Evolutionary conservation across 2,329 filamentous ascomycete species (phyloP), one percentile per base, ranked within the genome.

Genomic region (Aspergillus unguis): DNA sequence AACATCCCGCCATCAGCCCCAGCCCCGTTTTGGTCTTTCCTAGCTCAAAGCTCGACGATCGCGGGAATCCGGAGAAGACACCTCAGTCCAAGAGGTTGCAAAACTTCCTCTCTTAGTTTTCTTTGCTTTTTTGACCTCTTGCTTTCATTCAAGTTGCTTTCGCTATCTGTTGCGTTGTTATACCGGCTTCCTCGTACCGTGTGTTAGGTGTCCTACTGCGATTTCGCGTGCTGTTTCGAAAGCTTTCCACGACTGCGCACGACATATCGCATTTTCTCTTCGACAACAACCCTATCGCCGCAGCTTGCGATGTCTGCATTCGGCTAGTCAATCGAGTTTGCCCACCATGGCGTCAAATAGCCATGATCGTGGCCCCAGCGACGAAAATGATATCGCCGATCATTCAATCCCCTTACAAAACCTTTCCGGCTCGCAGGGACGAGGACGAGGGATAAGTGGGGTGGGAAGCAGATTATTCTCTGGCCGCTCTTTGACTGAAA

Each of bases 331-430:
- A 59, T 58, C 63, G 58, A 62, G 48, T 49, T 55, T 66, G 67
- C 67, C 64, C 58, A 71, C 63, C 60, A 75, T 75, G 72, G 72
- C 72, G 64, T 67, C 71, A 48, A 67, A 65, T 59, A 66, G 64
- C 61, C 65, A 68, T 57, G 63, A 60, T 59, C 59, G 58, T 59
- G 64, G 62, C 56, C 54, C 64, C 58, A 54, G 62, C 53, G 58
- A 61, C 49, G 62, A 68, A 36, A 59, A 59, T 48, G 56, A 57
- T 48, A 56, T 62, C 25, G 56, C 58, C n/a, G 57, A 65, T 53
- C 71, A 73, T 50, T 85, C 86, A 57, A 92, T 94, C 73, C 87
- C 87, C 54, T 76, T 92, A 53, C 85, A 85, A 70, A 82, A 86
- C 62, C 75, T 88, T 33, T 75, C 75, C 9, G 68, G 71, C 53